Evolutionary conservation across 768 basidiomycete genomes (phyloP).

Genomic region (Harrya chromipes): DNA sequence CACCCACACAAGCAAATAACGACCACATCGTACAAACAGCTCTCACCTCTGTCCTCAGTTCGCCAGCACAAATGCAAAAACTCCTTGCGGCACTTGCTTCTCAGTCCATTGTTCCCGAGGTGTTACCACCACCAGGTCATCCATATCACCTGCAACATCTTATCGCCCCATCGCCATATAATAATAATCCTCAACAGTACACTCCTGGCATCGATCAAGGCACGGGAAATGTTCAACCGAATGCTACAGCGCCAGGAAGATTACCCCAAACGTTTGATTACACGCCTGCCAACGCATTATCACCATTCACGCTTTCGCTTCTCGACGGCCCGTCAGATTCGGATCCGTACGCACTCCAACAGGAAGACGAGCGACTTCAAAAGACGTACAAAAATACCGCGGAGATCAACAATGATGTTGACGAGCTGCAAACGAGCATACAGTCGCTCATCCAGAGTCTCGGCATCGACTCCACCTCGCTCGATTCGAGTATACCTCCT

Average conservation of each 20-base stretch:
- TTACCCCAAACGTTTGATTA: constrained; percentile 21
- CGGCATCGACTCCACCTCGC: constrained; percentile 53
- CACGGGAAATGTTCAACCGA: constrained; percentile 1
- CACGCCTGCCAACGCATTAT: constrained; percentile 19
- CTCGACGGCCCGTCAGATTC: constrained; percentile 26
- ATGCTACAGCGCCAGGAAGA: constrained; percentile 9
- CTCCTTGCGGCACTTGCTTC: constrained; percentile 45
- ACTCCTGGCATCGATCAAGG: background rate
- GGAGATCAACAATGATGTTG: constrained; percentile 72
- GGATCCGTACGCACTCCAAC: constrained; percentile 33
- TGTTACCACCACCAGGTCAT: constrained; percentile 17
- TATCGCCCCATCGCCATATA: constrained; percentile 31
- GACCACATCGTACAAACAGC: constrained; percentile 48
- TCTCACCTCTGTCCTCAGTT: constrained; percentile 47
- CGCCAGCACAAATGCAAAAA: constrained; percentile 57
- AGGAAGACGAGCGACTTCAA: constrained; percentile 44
- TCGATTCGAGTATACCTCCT: constrained; percentile 10
- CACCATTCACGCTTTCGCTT: constrained; percentile 25
- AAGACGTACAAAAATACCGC: constrained; percentile 56
- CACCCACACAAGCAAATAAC: constrained; percentile 30
- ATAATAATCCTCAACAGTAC: constrained; percentile 10
- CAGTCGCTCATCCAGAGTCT: constrained; percentile 69
- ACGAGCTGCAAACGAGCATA: constrained; percentile 63
- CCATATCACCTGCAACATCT: constrained; percentile 22
- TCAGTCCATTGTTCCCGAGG: constrained; percentile 23